These are phyloP conservation scores for Hymenoscyphus occultus DNA, from an alignment of 2,329 filamentous ascomycete genomes.

Conservation along the genomic window DNA sequence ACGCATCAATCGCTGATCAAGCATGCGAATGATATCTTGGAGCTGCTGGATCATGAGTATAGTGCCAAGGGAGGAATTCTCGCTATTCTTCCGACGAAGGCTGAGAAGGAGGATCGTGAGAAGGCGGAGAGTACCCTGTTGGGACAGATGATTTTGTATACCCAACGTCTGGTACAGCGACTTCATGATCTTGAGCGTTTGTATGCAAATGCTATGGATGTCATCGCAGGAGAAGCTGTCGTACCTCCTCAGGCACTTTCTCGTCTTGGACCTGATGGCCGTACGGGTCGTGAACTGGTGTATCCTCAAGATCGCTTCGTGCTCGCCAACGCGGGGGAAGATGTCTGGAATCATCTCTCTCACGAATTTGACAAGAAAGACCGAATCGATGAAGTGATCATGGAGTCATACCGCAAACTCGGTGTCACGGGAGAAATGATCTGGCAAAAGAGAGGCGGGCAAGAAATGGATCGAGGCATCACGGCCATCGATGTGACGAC, in stretches of 20 bases:
- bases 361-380: slow-evolving; percentile 40
- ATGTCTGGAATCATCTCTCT: slow-evolving; percentile 48
- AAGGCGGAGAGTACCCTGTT: slow-evolving; percentile 51
- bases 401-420: slow-evolving; percentile 37
- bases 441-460: slow-evolving; percentile 21
- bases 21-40: slow-evolving; percentile 59
- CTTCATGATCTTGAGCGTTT: slow-evolving; percentile 56
- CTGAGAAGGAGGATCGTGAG: slow-evolving; percentile 38
- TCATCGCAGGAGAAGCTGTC: slow-evolving; percentile 48
- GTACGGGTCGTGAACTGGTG: slow-evolving; percentile 47
- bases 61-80: slow-evolving; percentile 54
- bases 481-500: slow-evolving; percentile 49
- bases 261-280: slow-evolving; percentile 50
- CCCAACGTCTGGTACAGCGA: slow-evolving; percentile 51
- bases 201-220: slow-evolving; percentile 50
- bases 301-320: slow-evolving; percentile 56
- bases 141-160: slow-evolving; percentile 55
- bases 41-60: slow-evolving; percentile 59
- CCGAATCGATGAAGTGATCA: slow-evolving; percentile 39
- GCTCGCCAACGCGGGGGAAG: slow-evolving; percentile 53
- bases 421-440: slow-evolving; percentile 43
- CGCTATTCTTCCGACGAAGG: slow-evolving; percentile 48
- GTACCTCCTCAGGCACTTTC: slow-evolving; percentile 53
- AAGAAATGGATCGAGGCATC: slow-evolving; percentile 40
- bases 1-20: slow-evolving; percentile 43